Evolutionary conservation across 2,329 filamentous ascomycete species (phyloP).

Genomic region (Pestalotiopsis fici): DNA sequence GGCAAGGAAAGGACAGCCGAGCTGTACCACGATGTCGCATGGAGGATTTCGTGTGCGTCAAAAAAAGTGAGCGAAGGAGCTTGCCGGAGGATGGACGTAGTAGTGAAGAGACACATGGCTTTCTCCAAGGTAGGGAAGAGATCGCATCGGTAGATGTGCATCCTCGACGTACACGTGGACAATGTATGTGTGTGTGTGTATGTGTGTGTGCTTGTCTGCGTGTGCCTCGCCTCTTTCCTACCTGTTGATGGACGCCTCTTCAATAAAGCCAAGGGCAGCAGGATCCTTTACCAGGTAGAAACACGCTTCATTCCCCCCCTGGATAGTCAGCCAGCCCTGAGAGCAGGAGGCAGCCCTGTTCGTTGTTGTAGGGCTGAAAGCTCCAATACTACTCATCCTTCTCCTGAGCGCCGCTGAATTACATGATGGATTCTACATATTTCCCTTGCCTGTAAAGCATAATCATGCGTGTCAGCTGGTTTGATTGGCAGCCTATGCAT

Average conservation of each 20-base stretch:
- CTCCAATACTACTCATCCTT: not conserved
- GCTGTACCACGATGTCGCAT: not conserved
- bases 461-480: not conserved
- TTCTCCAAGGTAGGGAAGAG: not conserved
- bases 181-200: no score
- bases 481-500: not conserved
- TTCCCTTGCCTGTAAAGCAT: not conserved
- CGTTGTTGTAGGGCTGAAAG: conserved; percentile 7
- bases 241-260: not conserved
- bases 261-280: not conserved
- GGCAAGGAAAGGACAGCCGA: not conserved
- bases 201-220: not conserved
- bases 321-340: not conserved
- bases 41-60: not conserved
- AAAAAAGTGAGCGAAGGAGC: not conserved
- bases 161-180: conserved; percentile 3
- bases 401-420: not conserved
- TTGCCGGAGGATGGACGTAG: not conserved
- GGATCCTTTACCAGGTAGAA: not conserved
- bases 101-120: not conserved
- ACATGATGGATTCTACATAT: not conserved
- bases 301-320: not conserved
- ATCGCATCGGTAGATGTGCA: conserved; percentile 3
- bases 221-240: not conserved
- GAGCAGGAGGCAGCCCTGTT: not conserved